Conservation (phyloP, 164 flowering plant species). For the Stephania yunnanensis region DNA sequence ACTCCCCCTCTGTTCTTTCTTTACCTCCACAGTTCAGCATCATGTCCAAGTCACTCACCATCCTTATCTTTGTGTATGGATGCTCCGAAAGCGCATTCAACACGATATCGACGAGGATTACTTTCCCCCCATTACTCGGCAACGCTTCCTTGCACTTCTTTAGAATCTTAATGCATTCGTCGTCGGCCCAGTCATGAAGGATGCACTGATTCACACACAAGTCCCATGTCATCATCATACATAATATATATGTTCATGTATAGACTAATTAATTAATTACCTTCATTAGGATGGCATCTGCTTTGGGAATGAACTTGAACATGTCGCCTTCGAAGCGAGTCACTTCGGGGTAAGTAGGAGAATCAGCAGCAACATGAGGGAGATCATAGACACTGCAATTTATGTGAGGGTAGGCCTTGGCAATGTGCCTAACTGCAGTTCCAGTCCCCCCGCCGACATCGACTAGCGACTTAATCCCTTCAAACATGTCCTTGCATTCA, state of each 20-base stretch:
- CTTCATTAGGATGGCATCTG: conserved; percentile 22
- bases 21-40: conserved; percentile 28
- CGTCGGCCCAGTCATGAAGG: conserved; percentile 40
- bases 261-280: conserved; percentile 9
- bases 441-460: conserved; percentile 33
- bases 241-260: not conserved
- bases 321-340: conserved; percentile 17
- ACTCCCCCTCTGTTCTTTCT: conserved; percentile 38
- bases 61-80: conserved; percentile 1
- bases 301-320: conserved; percentile 19
- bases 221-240: not conserved
- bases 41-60: conserved; percentile 32
- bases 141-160: conserved; percentile 36
- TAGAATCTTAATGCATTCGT: conserved; percentile 29
- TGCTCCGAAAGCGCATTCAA: conserved; percentile 9
- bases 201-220: conserved; percentile 24
- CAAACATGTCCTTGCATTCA: conserved; percentile 13
- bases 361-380: conserved; percentile 21
- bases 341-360: conserved; percentile 12
- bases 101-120: conserved; percentile 38
- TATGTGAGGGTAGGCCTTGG: conserved; percentile 24
- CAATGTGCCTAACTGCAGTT: conserved; percentile 16
- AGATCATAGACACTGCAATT: conserved; percentile 25
- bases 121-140: conserved; percentile 27
- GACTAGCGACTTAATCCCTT: conserved; percentile 17